phyloP scores from a whole-genome alignment of 2,329 filamentous ascomycete genomes.

The Sporothrix brasiliensis region DNA sequence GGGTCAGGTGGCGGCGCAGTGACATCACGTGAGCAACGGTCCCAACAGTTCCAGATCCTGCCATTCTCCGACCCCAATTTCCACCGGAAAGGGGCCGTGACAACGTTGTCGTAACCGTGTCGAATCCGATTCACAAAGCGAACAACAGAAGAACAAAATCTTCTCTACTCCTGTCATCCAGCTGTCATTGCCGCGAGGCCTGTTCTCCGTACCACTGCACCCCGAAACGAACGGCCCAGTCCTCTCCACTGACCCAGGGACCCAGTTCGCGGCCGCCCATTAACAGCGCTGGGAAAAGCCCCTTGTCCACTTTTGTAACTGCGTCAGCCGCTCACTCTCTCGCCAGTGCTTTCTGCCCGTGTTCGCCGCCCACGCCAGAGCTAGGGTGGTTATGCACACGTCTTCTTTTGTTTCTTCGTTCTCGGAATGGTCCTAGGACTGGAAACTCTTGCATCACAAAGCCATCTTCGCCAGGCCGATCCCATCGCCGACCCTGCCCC shows the following conservation, averaged over 20 bases:
- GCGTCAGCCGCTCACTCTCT: conserved; percentile 30
- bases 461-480: conserved; percentile 10
- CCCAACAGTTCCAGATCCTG: conserved; percentile 27
- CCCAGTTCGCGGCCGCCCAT: conserved; percentile 20
- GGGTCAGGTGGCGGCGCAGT: conserved; percentile 27
- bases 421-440: conserved; percentile 12
- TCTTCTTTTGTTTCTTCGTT: conserved; percentile 32
- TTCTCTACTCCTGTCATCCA: background rate
- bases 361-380: conserved; percentile 34
- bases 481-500: conserved; percentile 22
- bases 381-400: conserved; percentile 36
- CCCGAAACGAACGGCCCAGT: conserved; percentile 1
- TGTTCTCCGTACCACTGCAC: background rate
- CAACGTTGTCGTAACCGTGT: background rate
- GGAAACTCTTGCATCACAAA: conserved; percentile 30
- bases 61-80: conserved; percentile 19
- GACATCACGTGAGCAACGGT: conserved; percentile 25
- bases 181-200: background rate
- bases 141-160: background rate
- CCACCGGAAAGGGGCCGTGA: conserved; percentile 16
- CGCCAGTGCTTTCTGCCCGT: conserved; percentile 33
- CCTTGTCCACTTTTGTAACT: conserved; percentile 27
- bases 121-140: background rate
- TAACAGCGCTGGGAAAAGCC: background rate
- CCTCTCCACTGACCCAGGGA: conserved; percentile 13